These are phyloP conservation scores for Hypomontagnella monticulosa DNA, from an alignment of 495 filamentous ascomycete species.

Conservation along the genomic window DNA sequence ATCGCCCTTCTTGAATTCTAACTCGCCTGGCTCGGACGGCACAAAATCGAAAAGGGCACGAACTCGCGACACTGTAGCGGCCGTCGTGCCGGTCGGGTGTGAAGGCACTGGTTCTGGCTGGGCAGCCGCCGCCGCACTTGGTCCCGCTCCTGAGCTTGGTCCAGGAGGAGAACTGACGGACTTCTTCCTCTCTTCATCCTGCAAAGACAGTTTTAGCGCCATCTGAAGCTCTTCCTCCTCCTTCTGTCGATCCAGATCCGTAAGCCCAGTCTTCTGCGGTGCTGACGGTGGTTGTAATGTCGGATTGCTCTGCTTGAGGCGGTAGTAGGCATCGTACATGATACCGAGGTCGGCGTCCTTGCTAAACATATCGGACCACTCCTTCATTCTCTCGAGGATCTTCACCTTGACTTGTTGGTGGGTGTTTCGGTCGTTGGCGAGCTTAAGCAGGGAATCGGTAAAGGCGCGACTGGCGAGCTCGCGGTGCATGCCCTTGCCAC, in stretches of 20 bases:
- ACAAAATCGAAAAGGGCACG: conserved; percentile 94
- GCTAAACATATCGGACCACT: conserved; percentile 95
- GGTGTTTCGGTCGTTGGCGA: conserved; percentile 93
- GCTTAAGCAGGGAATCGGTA: conserved; percentile 89
- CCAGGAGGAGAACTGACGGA: conserved; percentile 41
- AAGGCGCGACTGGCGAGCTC: conserved; percentile 95
- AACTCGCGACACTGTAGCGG: conserved; percentile 96
- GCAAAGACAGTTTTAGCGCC: conserved; percentile 89
- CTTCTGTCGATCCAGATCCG: conserved; percentile 88
- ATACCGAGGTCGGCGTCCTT: conserved; percentile 92
- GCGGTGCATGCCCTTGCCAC: conserved; percentile 88
- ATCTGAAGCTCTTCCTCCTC: conserved; percentile 98
- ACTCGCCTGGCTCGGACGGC: conserved; percentile 90
- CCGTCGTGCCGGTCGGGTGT: conserved; percentile 75
- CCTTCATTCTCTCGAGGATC: conserved; percentile 94
- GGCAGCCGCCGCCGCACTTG: conserved; percentile 36
- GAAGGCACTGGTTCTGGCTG: conserved; percentile 46
- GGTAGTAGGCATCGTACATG: conserved; percentile 95
- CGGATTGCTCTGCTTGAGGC: conserved; percentile 85
- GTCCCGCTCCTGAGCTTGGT: conserved; percentile 43
- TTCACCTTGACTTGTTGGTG: conserved; percentile 97
- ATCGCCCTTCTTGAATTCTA: conserved; percentile 96
- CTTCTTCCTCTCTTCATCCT: conserved; percentile 74
- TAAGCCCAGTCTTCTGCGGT: conserved; percentile 89
- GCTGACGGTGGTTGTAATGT: conserved; percentile 92